Evolutionary conservation across 148 eudicot species (phyloP).

Genomic region (Chenopodium formosanum): DNA sequence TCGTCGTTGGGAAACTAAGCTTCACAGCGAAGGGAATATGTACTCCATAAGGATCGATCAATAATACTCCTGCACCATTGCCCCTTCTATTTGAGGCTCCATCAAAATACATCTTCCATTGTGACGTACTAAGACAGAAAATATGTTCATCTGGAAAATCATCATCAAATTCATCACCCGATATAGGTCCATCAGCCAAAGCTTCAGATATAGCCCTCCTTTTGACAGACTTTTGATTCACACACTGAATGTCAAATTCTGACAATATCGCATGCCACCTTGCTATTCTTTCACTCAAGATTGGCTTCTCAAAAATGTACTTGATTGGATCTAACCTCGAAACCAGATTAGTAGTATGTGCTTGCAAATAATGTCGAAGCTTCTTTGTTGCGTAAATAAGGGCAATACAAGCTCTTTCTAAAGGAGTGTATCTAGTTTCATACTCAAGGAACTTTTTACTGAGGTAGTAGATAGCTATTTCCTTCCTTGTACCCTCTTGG

Average conservation of each 20-base stretch:
- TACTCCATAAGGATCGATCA: no score
- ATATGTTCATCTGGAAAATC: neutral
- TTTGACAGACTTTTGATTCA: no score
- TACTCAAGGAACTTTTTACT: neutral
- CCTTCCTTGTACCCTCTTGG: slow-evolving; percentile 10
- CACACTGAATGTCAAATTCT: no score
- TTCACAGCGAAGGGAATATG: no score
- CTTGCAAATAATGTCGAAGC: no score
- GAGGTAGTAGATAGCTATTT: neutral
- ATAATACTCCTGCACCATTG: neutral
- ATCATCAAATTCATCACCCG: neutral
- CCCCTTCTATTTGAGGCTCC: neutral
- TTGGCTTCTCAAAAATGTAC: no score
- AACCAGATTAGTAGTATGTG: no score
- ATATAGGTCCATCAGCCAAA: neutral
- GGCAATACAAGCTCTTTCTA: neutral
- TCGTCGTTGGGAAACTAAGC: no score
- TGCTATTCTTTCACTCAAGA: no score
- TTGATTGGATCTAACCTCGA: no score
- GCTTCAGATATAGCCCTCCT: neutral
- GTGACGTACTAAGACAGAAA: no score
- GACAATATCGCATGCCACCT: no score
- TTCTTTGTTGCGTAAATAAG: neutral
- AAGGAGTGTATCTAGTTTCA: neutral
- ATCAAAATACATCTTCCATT: neutral